phyloP scores from a whole-genome alignment of 2,329 filamentous ascomycete genomes.

The Periconia sp. region DNA sequence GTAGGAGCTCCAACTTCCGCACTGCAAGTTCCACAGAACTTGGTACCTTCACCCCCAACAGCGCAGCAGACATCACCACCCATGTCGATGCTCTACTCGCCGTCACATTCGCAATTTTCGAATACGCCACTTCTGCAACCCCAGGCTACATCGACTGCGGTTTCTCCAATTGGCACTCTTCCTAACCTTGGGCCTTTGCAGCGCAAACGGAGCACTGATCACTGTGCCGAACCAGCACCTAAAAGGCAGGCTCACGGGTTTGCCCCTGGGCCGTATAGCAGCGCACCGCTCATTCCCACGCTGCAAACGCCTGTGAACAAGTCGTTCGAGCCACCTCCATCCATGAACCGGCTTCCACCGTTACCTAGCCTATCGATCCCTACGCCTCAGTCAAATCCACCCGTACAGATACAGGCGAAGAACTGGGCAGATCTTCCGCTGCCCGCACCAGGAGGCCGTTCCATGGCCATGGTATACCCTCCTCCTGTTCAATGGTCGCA shows the following conservation, averaged over 20 bases:
- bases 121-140: constrained; percentile 48
- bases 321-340: constrained; percentile 42
- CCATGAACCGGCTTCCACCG: constrained; percentile 64
- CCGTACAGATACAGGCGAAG: constrained; percentile 39
- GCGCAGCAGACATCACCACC: constrained; percentile 60
- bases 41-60: constrained; percentile 57
- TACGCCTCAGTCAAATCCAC: constrained; percentile 48
- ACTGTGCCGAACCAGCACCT: constrained; percentile 60
- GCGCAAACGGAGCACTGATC: constrained; percentile 66
- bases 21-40: constrained; percentile 49
- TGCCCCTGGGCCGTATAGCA: constrained; percentile 43
- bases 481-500: constrained; percentile 59
- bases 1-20: constrained; percentile 39
- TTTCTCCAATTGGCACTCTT: constrained; percentile 52
- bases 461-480: constrained; percentile 80
- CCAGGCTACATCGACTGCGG: constrained; percentile 49
- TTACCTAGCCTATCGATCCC: constrained; percentile 75
- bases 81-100: constrained; percentile 47
- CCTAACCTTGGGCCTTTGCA: constrained; percentile 48
- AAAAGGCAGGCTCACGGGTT: constrained; percentile 57
- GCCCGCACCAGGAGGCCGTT: constrained; percentile 63
- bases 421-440: constrained; percentile 55
- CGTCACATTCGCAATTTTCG: constrained; percentile 50
- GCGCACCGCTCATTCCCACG: constrained; percentile 41
- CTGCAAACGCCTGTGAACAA: constrained; percentile 41